phyloP scores from a whole-genome alignment of 139 green algal species.

The Closterium sp. region DNA sequence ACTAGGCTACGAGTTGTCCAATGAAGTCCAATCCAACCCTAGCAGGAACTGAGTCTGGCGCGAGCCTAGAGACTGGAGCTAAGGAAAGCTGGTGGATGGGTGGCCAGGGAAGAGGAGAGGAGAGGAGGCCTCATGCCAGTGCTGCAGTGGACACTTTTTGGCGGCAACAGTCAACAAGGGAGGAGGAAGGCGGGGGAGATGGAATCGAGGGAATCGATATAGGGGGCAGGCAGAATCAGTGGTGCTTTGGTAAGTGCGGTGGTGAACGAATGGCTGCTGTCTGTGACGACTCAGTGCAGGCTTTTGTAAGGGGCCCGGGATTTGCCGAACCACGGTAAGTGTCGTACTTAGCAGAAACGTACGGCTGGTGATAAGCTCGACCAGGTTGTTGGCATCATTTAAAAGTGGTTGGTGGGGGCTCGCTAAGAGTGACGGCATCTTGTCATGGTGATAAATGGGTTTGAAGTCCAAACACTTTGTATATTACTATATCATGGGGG shows the following conservation, averaged over 20 bases:
- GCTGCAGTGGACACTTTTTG: neutral
- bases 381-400: no score
- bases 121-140: neutral
- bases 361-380: neutral
- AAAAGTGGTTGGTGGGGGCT: neutral
- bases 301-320: no score
- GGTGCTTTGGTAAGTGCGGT: neutral
- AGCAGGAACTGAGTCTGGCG: neutral
- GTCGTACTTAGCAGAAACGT: neutral
- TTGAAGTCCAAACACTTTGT: no score
- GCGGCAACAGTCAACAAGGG: neutral
- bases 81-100: neutral
- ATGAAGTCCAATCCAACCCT: neutral
- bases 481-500: no score
- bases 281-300: neutral
- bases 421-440: neutral
- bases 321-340: neutral
- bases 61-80: neutral
- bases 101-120: neutral
- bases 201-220: neutral
- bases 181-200: neutral
- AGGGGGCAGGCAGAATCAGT: neutral
- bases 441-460: neutral
- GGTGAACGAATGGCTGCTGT: neutral
- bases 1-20: neutral